These are phyloP conservation scores for Beauveria australis DNA, from an alignment of 2,329 filamentous ascomycete genomes.

Conservation along the genomic window DNA sequence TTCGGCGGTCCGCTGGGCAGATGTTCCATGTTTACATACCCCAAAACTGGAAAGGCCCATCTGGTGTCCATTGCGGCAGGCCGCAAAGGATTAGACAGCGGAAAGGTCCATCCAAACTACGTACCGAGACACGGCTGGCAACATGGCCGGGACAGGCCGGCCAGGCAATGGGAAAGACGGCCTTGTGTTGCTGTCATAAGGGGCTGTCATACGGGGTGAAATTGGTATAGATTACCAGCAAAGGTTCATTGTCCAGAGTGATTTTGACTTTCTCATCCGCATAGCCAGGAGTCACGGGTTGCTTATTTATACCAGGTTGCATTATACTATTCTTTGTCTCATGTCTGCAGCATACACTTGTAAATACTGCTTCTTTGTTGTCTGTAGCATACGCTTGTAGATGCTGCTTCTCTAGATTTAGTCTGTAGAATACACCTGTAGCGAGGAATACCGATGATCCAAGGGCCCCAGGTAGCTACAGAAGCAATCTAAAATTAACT, in stretches of 20 bases:
- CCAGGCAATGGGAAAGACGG: background rate
- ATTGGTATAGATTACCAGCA: background rate
- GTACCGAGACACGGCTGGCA: background rate
- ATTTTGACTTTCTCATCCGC: conserved; percentile 8
- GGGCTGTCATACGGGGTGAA: background rate
- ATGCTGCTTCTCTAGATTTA: background rate
- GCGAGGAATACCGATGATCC: background rate
- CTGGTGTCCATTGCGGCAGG: background rate
- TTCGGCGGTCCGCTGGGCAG: background rate
- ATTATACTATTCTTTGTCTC: background rate
- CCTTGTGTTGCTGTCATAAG: background rate
- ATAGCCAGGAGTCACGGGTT: conserved; percentile 4
- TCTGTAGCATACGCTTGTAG: background rate
- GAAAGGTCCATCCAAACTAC: background rate
- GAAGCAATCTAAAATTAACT: background rate
- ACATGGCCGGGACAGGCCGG: background rate
- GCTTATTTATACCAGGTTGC: background rate
- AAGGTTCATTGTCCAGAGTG: background rate
- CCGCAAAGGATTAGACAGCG: background rate
- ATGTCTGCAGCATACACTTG: background rate
- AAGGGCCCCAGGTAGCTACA: background rate
- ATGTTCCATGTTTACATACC: background rate
- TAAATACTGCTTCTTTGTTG: background rate
- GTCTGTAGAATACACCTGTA: background rate
- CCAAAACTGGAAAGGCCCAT: background rate